Base-by-base conservation (phyloP, 495 filamentous ascomycete species). In the Rhizodiscina lignyota region DNA sequence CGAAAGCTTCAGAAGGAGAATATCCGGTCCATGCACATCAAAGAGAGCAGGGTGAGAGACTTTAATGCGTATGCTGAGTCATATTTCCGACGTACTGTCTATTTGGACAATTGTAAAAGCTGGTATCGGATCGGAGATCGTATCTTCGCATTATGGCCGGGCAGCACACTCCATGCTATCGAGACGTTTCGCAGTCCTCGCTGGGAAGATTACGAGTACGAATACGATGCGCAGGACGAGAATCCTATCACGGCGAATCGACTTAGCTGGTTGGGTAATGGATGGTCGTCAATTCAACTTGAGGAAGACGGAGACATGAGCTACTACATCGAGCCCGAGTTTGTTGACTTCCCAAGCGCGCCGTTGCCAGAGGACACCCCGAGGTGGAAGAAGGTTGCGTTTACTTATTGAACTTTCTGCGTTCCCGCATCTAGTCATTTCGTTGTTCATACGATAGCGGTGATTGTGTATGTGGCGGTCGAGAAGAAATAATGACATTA, bases 261-360 rank as follows among this genome's bases (percentile, higher is more conserved):
- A 18, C 67, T 68, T 49, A 47, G 48, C 15, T 62, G 59, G 42
- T 43, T 69, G 48, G 63, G 64, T 23, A 63, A 68, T 49, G 64
- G 66, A 5, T 43, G 37, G 22, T 33, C 19, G 4, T 41, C 44
- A 36, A 49, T 36, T 5, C 39, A 53, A 36, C 22, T 45, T 11
- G 47, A 51, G n/a, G n/a, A n/a, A n/a, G n/a, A n/a, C n/a, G n/a
- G n/a, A n/a, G n/a, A 46, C 38, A 12, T 39, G 31, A 39, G 39
- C 24, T 46, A 31, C 30, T 46, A 46, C 38, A 30, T 46, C 35
- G 41, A 46, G 36, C 39, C 43, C 4, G 39, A 46, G 36, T 46
- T 46, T 30, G 6, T 18, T 34, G 39, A 46, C 18, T 15, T 2
- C 22, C 43, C 43, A 2, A 28, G 32, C 2, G 39, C 35, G 13